phyloP scores from a whole-genome alignment of 2,329 filamentous ascomycete species.

The Cadophora sp. region DNA sequence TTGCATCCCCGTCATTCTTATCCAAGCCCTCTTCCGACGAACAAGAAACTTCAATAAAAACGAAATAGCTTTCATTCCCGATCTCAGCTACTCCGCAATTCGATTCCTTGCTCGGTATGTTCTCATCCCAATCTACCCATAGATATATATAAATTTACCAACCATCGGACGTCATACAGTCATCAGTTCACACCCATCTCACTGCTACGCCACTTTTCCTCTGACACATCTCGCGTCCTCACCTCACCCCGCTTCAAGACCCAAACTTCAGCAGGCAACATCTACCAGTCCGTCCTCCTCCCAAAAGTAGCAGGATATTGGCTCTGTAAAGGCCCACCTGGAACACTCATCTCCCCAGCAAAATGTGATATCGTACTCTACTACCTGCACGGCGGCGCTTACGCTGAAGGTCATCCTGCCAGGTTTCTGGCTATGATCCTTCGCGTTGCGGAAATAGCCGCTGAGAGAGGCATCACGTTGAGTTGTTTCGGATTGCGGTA shows the following conservation, averaged over 20 bases:
- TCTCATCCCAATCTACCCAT: neutral
- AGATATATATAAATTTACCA: too few relatives aligned
- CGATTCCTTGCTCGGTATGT: neutral
- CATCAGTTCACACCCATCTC: neutral
- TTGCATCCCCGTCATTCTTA: neutral
- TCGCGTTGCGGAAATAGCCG: constrained; percentile 7
- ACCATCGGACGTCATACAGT: neutral
- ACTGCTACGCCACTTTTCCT: neutral
- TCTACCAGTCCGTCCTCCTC: constrained; percentile 5
- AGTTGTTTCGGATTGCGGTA: neutral
- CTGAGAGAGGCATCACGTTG: neutral
- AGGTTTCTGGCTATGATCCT: neutral
- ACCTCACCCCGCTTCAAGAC: neutral
- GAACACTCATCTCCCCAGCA: neutral
- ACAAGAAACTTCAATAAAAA: neutral
- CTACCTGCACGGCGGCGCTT: constrained; percentile 3
- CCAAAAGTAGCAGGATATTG: constrained; percentile 10
- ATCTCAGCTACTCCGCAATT: neutral
- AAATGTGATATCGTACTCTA: constrained; percentile 12
- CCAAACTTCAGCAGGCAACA: neutral
- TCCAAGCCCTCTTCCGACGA: neutral
- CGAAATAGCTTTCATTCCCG: neutral
- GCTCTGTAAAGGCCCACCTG: constrained; percentile 11
- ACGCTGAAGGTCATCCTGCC: neutral
- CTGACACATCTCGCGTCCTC: neutral